Percentiles rank a stretch among this genome's conserved stretches.
phyloP scores from a whole-genome alignment of 495 filamentous ascomycete genomes.

The Talaromyces proteolyticus region DNA sequence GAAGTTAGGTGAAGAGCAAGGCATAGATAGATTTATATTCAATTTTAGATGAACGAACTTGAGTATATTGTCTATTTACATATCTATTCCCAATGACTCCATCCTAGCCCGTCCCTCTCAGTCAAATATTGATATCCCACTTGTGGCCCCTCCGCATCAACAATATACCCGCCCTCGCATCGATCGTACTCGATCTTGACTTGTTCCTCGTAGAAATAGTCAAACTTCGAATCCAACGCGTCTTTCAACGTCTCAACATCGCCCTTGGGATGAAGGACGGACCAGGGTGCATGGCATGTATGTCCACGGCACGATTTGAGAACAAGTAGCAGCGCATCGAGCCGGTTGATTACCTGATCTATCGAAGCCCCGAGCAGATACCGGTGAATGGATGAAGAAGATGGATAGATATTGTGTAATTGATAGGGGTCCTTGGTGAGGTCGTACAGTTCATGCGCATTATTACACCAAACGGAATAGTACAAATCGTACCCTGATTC shows the following conservation, averaged over 20 bases:
- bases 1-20: too few species aligned
- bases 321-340: conserved; percentile 58
- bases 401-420: conserved; percentile 48
- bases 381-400: neutral
- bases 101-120: neutral
- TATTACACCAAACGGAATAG: conserved; percentile 62
- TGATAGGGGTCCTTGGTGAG: conserved; percentile 55
- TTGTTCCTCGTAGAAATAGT: conserved; percentile 11
- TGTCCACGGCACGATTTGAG: conserved; percentile 56
- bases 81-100: neutral
- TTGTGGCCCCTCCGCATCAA: neutral
- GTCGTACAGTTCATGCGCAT: conserved; percentile 61
- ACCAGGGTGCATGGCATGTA: conserved; percentile 55
- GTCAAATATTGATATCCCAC: neutral
- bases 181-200: conserved; percentile 29
- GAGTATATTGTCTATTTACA: neutral
- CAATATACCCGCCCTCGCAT: neutral
- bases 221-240: conserved; percentile 15
- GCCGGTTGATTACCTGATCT: conserved; percentile 28
- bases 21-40: too few species aligned
- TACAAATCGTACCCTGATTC: conserved; percentile 51
- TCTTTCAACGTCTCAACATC: conserved; percentile 27
- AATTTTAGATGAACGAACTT: too few species aligned
- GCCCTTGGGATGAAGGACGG: conserved; percentile 47
- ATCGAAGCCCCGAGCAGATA: conserved; percentile 8